phyloP scores from a whole-genome alignment of 371 early-diverging fungal species.

The Actinomortierella wolfii region DNA sequence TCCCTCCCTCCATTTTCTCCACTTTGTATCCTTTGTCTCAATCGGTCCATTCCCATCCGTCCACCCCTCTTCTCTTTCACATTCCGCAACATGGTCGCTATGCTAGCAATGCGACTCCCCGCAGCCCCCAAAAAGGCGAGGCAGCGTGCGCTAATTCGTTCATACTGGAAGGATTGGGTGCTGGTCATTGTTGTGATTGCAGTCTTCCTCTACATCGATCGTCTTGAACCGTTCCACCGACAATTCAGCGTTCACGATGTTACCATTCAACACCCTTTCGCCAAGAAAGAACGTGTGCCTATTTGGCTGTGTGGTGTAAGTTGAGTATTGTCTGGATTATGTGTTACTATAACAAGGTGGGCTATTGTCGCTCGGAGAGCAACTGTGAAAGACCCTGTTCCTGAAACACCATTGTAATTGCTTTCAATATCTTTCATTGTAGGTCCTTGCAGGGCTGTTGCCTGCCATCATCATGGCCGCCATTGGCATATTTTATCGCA shows the following conservation, averaged over 20 bases:
- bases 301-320: conserved; percentile 59
- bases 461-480: conserved; percentile 59
- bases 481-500: conserved; percentile 50
- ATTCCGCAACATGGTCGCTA: too few relatives aligned
- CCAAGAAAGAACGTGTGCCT: conserved; percentile 65
- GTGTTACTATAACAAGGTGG: neutral
- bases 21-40: too few relatives aligned
- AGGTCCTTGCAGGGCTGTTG: conserved; percentile 51
- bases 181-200: conserved; percentile 62
- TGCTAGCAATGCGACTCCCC: too few relatives aligned
- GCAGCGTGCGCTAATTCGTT: conserved; percentile 15
- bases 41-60: too few relatives aligned
- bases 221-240: conserved; percentile 69
- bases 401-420: neutral
- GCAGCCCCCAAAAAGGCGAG: too few relatives aligned
- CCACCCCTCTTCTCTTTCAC: too few relatives aligned
- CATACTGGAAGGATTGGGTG: conserved; percentile 53
- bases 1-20: too few relatives aligned
- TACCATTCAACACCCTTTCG: conserved; percentile 67
- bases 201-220: conserved; percentile 62
- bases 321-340: neutral
- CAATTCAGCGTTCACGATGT: conserved; percentile 73
- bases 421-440: neutral
- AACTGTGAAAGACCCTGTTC: neutral
- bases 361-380: neutral